A percentile compares a stretch with the other conserved stretches of the same genome.
These are phyloP conservation scores for Globisporangium ultimum DNA, from an alignment of 352 stramenopile species.

Conservation along the genomic window DNA sequence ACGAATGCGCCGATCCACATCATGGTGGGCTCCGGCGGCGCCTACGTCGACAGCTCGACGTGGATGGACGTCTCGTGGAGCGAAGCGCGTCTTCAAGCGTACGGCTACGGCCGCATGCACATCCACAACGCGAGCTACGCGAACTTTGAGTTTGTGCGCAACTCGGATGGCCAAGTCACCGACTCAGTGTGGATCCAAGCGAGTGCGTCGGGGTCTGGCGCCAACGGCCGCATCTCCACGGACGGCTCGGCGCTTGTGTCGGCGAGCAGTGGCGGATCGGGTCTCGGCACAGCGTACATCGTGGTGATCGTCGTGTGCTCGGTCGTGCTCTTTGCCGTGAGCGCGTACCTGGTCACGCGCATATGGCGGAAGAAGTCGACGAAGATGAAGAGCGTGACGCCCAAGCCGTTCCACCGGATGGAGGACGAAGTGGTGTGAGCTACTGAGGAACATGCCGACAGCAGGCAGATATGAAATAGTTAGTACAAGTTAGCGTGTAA, in stretches of 20 bases:
- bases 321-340: neutral
- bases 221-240: neutral
- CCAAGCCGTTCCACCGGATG: neutral
- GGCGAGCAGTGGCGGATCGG: too few relatives aligned
- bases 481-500: too few relatives aligned
- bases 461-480: too few relatives aligned
- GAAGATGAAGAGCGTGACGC: neutral
- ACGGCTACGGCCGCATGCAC: conserved; percentile 43
- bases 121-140: conserved; percentile 45
- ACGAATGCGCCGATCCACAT: conserved; percentile 35
- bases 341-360: neutral
- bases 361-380: neutral
- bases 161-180: conserved; percentile 2
- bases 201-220: neutral
- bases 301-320: neutral
- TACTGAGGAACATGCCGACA: too few relatives aligned
- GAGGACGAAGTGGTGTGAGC: neutral
- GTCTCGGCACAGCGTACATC: neutral
- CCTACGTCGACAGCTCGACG: conserved; percentile 22
- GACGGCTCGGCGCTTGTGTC: neutral
- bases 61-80: conserved; percentile 20
- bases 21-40: conserved; percentile 41
- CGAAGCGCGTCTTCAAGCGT: neutral
- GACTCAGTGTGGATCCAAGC: conserved; percentile 16
- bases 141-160: conserved; percentile 45